Conservation (phyloP, 345 rosid genomes). For the Dovyalis caffra region DNA sequence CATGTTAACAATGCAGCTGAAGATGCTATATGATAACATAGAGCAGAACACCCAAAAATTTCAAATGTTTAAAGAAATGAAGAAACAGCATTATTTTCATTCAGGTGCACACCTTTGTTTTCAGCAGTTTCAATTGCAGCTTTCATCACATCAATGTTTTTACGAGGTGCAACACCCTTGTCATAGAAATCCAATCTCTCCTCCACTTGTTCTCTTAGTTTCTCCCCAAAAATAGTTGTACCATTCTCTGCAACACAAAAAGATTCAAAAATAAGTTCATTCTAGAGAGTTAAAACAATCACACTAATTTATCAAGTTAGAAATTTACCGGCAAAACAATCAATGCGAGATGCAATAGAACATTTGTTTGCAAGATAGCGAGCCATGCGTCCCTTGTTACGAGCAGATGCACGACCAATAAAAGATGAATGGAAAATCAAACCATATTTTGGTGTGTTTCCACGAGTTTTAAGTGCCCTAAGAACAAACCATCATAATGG, state of each 20-base stretch:
- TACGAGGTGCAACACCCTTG: conserved; percentile 93
- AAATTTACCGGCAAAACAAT: conserved; percentile 77
- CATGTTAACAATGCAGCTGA: neutral
- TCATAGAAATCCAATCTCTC: conserved; percentile 88
- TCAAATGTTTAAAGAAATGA: neutral
- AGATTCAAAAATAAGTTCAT: neutral
- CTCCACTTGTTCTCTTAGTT: conserved; percentile 91
- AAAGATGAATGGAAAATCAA: conserved; percentile 91
- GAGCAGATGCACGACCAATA: conserved; percentile 84
- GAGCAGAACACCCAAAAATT: neutral
- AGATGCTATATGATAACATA: too few species aligned
- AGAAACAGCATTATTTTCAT: neutral
- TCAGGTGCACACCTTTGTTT: conserved; percentile 42
- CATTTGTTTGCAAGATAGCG: conserved; percentile 96
- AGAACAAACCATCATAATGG: neutral
- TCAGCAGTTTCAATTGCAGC: conserved; percentile 54
- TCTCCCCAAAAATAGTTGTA: conserved; percentile 72
- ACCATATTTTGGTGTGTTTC: conserved; percentile 97
- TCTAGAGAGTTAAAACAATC: neutral
- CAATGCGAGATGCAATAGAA: conserved; percentile 89
- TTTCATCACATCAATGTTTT: conserved; percentile 95
- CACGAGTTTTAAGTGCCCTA: conserved; percentile 92
- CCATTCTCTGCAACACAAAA: conserved; percentile 46
- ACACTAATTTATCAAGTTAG: neutral
- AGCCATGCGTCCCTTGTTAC: conserved; percentile 96